A percentile compares a stretch with the other conserved stretches of the same genome.
Evolutionary conservation across 73 alveolate genomes (phyloP).

Genomic region (Uronychia binucleata): DNA sequence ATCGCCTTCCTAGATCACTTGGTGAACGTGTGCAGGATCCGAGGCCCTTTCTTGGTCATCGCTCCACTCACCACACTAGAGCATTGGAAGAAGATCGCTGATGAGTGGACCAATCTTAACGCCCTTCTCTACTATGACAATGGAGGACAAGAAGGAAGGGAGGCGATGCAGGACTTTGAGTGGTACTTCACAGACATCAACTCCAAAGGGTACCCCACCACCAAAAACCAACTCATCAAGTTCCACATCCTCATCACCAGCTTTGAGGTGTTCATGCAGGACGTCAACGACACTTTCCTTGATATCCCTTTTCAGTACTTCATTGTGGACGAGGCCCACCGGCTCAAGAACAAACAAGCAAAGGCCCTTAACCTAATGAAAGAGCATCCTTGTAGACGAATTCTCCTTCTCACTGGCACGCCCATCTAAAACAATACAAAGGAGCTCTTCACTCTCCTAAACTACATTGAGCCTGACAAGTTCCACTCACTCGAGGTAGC

Average conservation of each 20-base stretch:
- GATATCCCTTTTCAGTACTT: constrained; percentile 91
- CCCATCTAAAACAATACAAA: constrained; percentile 97
- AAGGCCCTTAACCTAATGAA: constrained; percentile 85
- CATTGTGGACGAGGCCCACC: constrained; percentile 99
- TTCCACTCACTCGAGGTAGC: constrained; percentile 53
- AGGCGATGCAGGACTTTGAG: constrained; percentile 71
- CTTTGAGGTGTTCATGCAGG: constrained; percentile 94
- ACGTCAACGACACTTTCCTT: constrained; percentile 74
- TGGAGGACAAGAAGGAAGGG: constrained; percentile 83
- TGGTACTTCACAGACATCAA: constrained; percentile 84
- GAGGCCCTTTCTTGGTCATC: constrained; percentile 87
- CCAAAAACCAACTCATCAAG: constrained; percentile 74
- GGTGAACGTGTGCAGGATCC: constrained; percentile 12
- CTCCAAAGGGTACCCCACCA: constrained; percentile 68
- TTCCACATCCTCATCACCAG: constrained; percentile 86
- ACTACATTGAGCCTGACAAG: constrained; percentile 93
- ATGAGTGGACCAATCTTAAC: constrained; percentile 90
- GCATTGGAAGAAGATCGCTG: constrained; percentile 92
- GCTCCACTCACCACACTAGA: constrained; percentile 92
- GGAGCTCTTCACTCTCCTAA: constrained; percentile 96
- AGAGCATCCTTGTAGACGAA: constrained; percentile 91
- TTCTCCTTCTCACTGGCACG: constrained; percentile 95
- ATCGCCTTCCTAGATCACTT: constrained; percentile 84
- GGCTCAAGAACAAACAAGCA: constrained; percentile 95
- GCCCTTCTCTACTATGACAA: constrained; percentile 85